Base-by-base conservation (phyloP, 2,329 filamentous ascomycete genomes). In the Helminthosporium solani region DNA sequence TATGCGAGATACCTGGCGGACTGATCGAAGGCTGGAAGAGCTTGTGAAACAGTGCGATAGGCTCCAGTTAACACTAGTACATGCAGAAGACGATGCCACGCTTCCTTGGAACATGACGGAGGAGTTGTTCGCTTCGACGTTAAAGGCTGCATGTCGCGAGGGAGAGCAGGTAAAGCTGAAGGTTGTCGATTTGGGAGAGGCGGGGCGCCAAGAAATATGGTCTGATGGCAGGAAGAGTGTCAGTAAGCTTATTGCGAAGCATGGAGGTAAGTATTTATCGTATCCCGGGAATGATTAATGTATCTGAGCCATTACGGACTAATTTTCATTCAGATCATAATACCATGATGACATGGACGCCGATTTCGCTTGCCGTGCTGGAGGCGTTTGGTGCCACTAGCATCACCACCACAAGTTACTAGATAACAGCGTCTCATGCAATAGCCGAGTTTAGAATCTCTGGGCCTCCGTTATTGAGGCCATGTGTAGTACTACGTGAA, bases 1-100 rank as follows among this genome's bases (percentile, higher is more conserved):
- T 46, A 79, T 96, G 20, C 75, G 85, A 25, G 91, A 97, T 61
- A 86, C 81, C 50, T 97, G 92, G 92, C 77, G 81, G 40, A 89
- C 87, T 0, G 81, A 81, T 2, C 75, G 80, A 20, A 80, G 90
- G 3, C 73, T 96, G 16, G 76, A 75, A 47, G 80, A 76, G 41
- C 71, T 82, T 61, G 80, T 80, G 68, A 47, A 42, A 25, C 45
- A 54, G 49, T 54, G 55, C 44, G 49, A 58, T 16, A 52, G 44
- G 33, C 47, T 68, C 12, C 58, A 53, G 27, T 35, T 70, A 20
- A 56, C 64, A 39, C 44, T 70, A n/a, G 57, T 68, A 19, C 67
- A 70, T 50, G 64, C 67, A 7, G 56, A 64, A 37, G 55, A 65
- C 33, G 67, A 70, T 46, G 49, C 45, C 21, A 68, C 65, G 8